Base-by-base conservation (phyloP, 2,329 filamentous ascomycete genomes). In the Verticillium klebahnii region DNA sequence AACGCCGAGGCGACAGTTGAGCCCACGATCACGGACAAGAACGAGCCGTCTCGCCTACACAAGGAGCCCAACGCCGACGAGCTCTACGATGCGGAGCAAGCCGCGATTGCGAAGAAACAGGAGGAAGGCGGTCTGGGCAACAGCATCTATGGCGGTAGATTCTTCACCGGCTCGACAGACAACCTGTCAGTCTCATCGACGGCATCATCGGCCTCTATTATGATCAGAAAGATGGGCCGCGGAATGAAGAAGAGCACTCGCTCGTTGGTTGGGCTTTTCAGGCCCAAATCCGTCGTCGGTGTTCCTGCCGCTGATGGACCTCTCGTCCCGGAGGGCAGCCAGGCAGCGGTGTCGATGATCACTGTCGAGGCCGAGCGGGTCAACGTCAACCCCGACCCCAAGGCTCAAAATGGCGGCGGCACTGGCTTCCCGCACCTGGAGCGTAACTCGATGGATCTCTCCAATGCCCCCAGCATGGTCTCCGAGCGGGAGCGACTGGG, bases 201-300 rank as follows among this genome's bases (percentile, higher is more conserved):
- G 11, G 92, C 92, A 23, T 96, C 92, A 7, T 96, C 92, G 23
- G 92, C 92, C 37, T 96, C 92, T 34, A 88, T 96, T 69, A 96
- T 96, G 92, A 90, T 99, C 67, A 88, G 95, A 60, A 99, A 99
- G 80, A 99, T 99, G 95, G 95, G 95, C 61, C 92, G 93, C 67
- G 93, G 94, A n/a, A 90, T 98, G 87, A 98, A 97, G 84, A 96
- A 95, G 77, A 89, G 92, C 59, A 90, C 90, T 19, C 86, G 93
- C 57, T 97, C 93, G 29, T 85, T 99, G 60, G 96, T 96, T 67
- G 95, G 95, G 31, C 82, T 99, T 8, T 99, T 99, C 80, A 85
- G 95, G 65, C 94, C 95, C 0, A 99, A 98, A 75, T 98, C 94
- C 1, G 83, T 96, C 17, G 85, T 94, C 69, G 93, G 92, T 36